Evolutionary conservation across 805 yeast genomes (phyloP), one percentile per base, ranked within the genome.

Genomic region (Candida montana): DNA sequence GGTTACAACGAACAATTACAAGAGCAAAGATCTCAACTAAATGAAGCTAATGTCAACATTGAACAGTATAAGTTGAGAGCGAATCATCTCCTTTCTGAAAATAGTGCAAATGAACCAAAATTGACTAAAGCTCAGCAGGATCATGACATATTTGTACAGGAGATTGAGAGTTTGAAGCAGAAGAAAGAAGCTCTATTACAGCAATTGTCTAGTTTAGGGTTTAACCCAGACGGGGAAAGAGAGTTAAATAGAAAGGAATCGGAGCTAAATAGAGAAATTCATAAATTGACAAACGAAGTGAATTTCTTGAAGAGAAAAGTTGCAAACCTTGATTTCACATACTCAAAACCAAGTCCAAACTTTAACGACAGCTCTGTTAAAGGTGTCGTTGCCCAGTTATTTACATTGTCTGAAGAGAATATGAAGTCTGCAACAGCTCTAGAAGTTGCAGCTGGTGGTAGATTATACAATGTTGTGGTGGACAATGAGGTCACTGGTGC

Each of bases 391-490:
- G 96, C 95, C 2, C 93, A 85, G 55, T 65, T 93, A 37, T 88
- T 95, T 57, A 62, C 71, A 1, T 58, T 93, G 17, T 73, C 74
- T 15, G 78, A 80, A 33, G 58, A 68, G 1, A 76, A 82, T 37
- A 58, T 64, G 41, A 74, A 75, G 20, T 78, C 81, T 40, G 82
- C 95, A 1, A 70, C 81, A 20, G 99, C 99, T 1, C 67, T 93
- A 28, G 97, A 93, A 62, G 83, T 87, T 2, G 83, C 95, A 58
- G 99, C 97, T 2, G 99, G 99, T 36, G 95, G 91, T 5, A 71
- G 90, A 51, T 63, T 95, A 24, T 95, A 79, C 60, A 89, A 90
- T 54, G 85, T 95, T 28, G 88, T 93, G 38, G 98, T 95, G 24
- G 97, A 89, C 53, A 81, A 77, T 47, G 95, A 91, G 44, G 77